phyloP scores from a whole-genome alignment of 805 yeast genomes.

The Ogataea nakhonphanomensis region DNA sequence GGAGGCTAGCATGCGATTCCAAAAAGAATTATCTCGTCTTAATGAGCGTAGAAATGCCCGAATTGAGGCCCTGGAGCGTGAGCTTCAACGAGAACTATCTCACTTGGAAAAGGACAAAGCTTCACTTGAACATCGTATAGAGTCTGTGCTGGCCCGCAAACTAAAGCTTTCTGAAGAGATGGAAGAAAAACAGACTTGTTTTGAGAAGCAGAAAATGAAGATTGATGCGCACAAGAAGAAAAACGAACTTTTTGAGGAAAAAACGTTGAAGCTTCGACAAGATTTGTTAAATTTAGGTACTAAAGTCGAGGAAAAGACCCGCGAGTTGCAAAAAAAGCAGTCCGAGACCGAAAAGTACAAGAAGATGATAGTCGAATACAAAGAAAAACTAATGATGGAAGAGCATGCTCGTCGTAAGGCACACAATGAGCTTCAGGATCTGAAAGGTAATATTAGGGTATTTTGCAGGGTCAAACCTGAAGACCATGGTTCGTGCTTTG shows the following conservation, averaged over 20 bases:
- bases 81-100: not conserved
- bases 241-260: conserved; percentile 8
- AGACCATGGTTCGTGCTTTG: conserved; percentile 20
- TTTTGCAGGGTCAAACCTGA: conserved; percentile 81
- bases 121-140: not conserved
- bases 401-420: conserved; percentile 47
- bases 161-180: not conserved
- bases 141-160: no score
- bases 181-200: not conserved
- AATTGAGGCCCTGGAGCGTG: conserved; percentile 5
- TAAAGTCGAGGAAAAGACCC: conserved; percentile 15
- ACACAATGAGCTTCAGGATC: conserved; percentile 75
- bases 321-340: conserved; percentile 26
- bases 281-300: conserved; percentile 10
- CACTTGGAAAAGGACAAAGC: conserved; percentile 1
- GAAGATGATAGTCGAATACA: conserved; percentile 8
- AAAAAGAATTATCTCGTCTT: not conserved
- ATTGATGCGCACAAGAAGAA: conserved; percentile 2
- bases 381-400: conserved; percentile 29
- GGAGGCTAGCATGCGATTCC: not conserved
- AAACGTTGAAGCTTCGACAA: conserved; percentile 5
- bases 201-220: not conserved
- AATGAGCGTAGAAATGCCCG: conserved; percentile 1
- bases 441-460: conserved; percentile 90
- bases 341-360: conserved; percentile 7